Percentiles rank a stretch among this genome's conserved stretches.
These are phyloP conservation scores for Telfairia occidentalis DNA, from an alignment of 331 rosid species.

Conservation along the genomic window DNA sequence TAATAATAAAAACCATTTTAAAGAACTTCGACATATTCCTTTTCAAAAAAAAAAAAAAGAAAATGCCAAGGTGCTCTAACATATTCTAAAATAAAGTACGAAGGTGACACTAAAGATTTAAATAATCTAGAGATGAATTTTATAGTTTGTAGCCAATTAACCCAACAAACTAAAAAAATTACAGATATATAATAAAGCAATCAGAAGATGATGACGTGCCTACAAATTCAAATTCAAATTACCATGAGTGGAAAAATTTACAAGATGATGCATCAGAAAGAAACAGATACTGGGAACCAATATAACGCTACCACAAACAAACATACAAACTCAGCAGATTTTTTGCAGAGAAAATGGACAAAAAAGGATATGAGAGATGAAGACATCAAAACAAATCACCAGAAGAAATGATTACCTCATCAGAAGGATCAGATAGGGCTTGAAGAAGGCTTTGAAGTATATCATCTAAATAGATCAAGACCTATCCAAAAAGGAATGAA, in stretches of 20 bases:
- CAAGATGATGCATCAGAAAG: background rate
- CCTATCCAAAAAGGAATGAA: slow-evolving; percentile 38
- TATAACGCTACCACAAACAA: background rate
- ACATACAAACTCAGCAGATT: background rate
- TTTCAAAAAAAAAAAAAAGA: background rate
- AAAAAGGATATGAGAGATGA: background rate
- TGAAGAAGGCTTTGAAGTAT: slow-evolving; percentile 66
- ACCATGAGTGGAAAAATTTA: background rate
- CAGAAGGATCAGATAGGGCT: slow-evolving; percentile 92
- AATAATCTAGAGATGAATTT: background rate
- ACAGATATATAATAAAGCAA: background rate
- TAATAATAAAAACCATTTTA: background rate
- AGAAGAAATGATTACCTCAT: slow-evolving; percentile 44
- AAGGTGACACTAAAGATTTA: background rate
- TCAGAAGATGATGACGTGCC: background rate
- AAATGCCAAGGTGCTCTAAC: background rate
- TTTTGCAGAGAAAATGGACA: background rate
- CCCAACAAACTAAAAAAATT: background rate
- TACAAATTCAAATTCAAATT: background rate
- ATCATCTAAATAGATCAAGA: slow-evolving; percentile 54
- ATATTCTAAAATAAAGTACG: background rate
- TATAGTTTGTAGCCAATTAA: background rate
- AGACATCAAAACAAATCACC: background rate
- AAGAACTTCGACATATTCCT: background rate
- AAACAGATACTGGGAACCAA: background rate